These are phyloP conservation scores for Aspergillus sp. DNA, from an alignment of 2,329 filamentous ascomycete genomes.

Conservation along the genomic window DNA sequence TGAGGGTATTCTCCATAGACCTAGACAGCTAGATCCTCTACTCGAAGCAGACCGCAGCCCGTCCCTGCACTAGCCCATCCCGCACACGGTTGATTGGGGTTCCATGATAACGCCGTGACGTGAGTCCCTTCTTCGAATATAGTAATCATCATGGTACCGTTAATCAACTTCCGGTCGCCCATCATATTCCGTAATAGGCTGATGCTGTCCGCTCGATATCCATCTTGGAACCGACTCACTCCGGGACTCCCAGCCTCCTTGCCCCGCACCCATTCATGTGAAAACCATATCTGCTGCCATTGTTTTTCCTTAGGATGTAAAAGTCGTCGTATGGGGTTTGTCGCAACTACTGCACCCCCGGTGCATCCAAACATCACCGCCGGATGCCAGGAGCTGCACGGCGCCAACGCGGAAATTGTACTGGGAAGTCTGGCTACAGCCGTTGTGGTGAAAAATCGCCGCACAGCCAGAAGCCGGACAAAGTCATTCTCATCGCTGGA, in stretches of 20 bases:
- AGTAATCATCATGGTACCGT: slow-evolving; percentile 31
- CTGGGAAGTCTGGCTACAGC: slow-evolving; percentile 45
- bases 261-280: slow-evolving; percentile 49
- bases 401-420: slow-evolving; percentile 28
- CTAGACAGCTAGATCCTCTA: slow-evolving; percentile 58
- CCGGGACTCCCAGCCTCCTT: slow-evolving; percentile 23
- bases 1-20: slow-evolving; percentile 1
- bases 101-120: slow-evolving; percentile 62
- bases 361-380: slow-evolving; percentile 49
- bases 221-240: slow-evolving; percentile 40
- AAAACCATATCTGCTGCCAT: slow-evolving; percentile 55
- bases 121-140: slow-evolving; percentile 61
- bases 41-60: slow-evolving; percentile 61
- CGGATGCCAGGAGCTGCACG: slow-evolving; percentile 45
- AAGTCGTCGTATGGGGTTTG: slow-evolving; percentile 49
- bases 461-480: slow-evolving; percentile 44
- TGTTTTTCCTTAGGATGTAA: slow-evolving; percentile 46
- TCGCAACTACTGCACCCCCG: slow-evolving; percentile 47
- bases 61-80: slow-evolving; percentile 64
- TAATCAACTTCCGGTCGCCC: slow-evolving; percentile 26
- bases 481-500: slow-evolving; percentile 52
- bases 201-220: slow-evolving; percentile 36
- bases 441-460: slow-evolving; percentile 49
- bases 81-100: slow-evolving; percentile 61
- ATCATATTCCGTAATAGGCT: slow-evolving; percentile 26